Base-by-base conservation (phyloP, 208 protist species). In the Wallacemonas sp. region DNA sequence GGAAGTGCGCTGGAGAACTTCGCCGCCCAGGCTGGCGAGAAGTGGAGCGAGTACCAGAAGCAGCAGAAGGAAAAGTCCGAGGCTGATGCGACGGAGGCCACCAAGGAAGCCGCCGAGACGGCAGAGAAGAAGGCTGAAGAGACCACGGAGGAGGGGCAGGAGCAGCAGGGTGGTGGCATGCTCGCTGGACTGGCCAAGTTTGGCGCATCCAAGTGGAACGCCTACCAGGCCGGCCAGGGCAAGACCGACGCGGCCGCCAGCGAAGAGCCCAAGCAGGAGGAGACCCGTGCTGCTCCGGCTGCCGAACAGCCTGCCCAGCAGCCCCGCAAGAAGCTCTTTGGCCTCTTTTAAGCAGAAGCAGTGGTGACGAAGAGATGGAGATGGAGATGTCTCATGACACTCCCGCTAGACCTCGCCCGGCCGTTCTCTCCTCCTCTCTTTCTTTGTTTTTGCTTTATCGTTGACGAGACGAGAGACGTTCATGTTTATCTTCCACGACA, bases 321-420 rank as follows among this genome's bases (percentile, higher is more conserved):
- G 32, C 52, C 52, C 4, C 52, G 52, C 3, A 58, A 58, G 52
- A 58, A 58, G 52, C 32, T 58, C 19, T 58, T 58, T 39, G 52
- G 52, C 29, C 19, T 58, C 29, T 58, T 58, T 58, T 58, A 39
- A 58, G 19, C 4, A 23, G 19, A 14, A 41, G 14, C 36, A 41
- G 36, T 17, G 6, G 36, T 14, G 9, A 17, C 36, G 14, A 17
- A 6, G 9, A 14, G 14, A 17, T 6, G 14, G 14, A 41, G 14
- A 41, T 6, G 36, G 36, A 41, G 36, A 41, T 41, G 44, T 23
- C 16, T 27, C 24, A 11, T 54, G 9, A 29, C 24, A 41, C 12
- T 41, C 36, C 36, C 36, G 9, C 36, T 41, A 16, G 12, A 41
- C 16, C 36, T 41, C 16, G 12, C 36, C 12, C 36, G 9, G 36